phyloP scores from a whole-genome alignment of 139 green algal species.

The Chloropicon primus region DNA sequence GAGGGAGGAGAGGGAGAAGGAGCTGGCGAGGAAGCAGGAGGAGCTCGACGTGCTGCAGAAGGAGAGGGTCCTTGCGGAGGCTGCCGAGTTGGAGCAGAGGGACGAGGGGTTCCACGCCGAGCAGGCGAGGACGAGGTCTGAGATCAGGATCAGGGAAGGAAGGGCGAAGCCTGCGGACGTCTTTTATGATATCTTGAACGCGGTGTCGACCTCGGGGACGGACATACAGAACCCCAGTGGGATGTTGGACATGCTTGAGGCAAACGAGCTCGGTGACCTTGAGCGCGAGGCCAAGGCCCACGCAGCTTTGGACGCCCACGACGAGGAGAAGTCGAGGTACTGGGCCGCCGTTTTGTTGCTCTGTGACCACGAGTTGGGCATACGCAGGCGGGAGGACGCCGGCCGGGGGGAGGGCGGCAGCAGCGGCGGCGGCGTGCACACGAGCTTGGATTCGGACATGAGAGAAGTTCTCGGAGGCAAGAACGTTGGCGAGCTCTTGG shows the following conservation, averaged over 20 bases:
- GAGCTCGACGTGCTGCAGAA: constrained; percentile 65
- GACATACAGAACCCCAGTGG: constrained; percentile 21
- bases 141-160: constrained; percentile 33
- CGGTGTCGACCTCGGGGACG: constrained; percentile 28
- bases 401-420: constrained; percentile 7
- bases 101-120: constrained; percentile 60
- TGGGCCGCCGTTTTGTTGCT: constrained; percentile 30
- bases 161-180: constrained; percentile 42
- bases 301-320: constrained; percentile 44
- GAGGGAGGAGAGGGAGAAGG: constrained; percentile 60
- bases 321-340: constrained; percentile 28
- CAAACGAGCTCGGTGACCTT: constrained; percentile 37
- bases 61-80: constrained; percentile 51
- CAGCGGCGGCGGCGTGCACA: constrained; percentile 34
- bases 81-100: constrained; percentile 61
- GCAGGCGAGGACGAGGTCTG: constrained; percentile 20
- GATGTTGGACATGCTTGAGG: constrained; percentile 34
- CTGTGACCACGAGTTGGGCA: constrained; percentile 19
- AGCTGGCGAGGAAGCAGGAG: constrained; percentile 63
- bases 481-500: constrained; percentile 15
- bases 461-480: constrained; percentile 60
- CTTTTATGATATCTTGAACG: constrained; percentile 43
- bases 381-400: constrained; percentile 12
- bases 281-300: constrained; percentile 37
- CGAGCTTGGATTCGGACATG: constrained; percentile 47